Evolutionary conservation across 768 basidiomycete species (phyloP).

Genomic region (Naganishia vaughanmartiniae): DNA sequence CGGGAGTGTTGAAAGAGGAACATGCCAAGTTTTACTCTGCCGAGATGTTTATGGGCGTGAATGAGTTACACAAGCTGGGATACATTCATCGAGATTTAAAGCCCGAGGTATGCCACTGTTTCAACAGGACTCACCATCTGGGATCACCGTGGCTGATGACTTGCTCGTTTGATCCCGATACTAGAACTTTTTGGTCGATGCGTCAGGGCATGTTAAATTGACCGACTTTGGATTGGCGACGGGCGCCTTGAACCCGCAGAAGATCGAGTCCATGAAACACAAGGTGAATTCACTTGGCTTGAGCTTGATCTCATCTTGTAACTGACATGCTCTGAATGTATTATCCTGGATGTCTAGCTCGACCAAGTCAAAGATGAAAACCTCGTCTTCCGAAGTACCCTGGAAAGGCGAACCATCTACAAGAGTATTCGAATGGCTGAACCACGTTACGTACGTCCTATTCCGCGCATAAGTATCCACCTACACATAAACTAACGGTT

Average conservation of each 20-base stretch:
- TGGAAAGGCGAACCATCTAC: constrained; percentile 92
- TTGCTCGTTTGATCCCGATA: not conserved
- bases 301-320: not conserved
- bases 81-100: constrained; percentile 98
- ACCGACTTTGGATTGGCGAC: constrained; percentile 96
- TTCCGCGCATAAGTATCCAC: not conserved
- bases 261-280: constrained; percentile 89
- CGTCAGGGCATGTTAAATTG: constrained; percentile 86
- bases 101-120: constrained; percentile 68
- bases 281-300: constrained; percentile 60
- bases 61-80: constrained; percentile 91
- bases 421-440: constrained; percentile 86
- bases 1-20: constrained; percentile 94
- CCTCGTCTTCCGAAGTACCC: constrained; percentile 80
- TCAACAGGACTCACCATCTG: not conserved
- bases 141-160: not conserved
- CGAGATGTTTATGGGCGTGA: constrained; percentile 95
- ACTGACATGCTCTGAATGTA: not conserved
- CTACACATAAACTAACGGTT: not conserved
- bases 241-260: constrained; percentile 86
- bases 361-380: constrained; percentile 95
- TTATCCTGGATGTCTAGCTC: constrained; percentile 58
- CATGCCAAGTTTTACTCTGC: constrained; percentile 95
- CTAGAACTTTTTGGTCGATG: constrained; percentile 94
- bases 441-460: constrained; percentile 63